Evolutionary conservation across 2,329 filamentous ascomycete species (phyloP).

Genomic region (Aspergillus pseudoviridinutans): DNA sequence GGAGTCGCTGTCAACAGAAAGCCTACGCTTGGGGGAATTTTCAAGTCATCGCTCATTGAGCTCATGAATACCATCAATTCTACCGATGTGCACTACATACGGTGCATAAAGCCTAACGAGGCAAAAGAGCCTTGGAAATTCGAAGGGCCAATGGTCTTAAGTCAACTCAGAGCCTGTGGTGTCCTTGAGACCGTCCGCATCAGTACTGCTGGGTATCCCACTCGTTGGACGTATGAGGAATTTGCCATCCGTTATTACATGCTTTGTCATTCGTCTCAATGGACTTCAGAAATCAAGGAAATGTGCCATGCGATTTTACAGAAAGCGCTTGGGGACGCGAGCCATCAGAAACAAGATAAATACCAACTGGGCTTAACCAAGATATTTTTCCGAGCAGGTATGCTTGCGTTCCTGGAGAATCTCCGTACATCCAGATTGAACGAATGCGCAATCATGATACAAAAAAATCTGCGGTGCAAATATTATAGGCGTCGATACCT

Average conservation of each 20-base stretch:
- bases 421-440: slow-evolving; percentile 85
- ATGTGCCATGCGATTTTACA: slow-evolving; percentile 92
- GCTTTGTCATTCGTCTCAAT: slow-evolving; percentile 82
- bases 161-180: slow-evolving; percentile 95
- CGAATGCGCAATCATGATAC: slow-evolving; percentile 93
- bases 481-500: slow-evolving; percentile 92
- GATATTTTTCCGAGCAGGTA: slow-evolving; percentile 98
- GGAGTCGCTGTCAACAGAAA: slow-evolving; percentile 92
- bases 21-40: slow-evolving; percentile 94
- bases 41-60: slow-evolving; percentile 97
- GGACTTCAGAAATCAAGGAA: slow-evolving; percentile 88
- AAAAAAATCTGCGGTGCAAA: slow-evolving; percentile 94
- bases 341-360: slow-evolving; percentile 74
- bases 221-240: slow-evolving; percentile 97
- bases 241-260: slow-evolving; percentile 98
- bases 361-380: slow-evolving; percentile 97
- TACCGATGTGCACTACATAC: slow-evolving; percentile 97
- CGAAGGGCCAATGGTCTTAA: slow-evolving; percentile 97
- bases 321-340: slow-evolving; percentile 78
- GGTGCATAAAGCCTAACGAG: slow-evolving; percentile 98
- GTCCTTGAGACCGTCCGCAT: slow-evolving; percentile 97
- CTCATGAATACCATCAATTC: slow-evolving; percentile 97
- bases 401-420: slow-evolving; percentile 97
- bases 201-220: slow-evolving; percentile 94
- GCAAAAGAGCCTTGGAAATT: slow-evolving; percentile 97